Base-by-base conservation (phyloP, 2,329 filamentous ascomycete species). In the Apiospora saccharicola region DNA sequence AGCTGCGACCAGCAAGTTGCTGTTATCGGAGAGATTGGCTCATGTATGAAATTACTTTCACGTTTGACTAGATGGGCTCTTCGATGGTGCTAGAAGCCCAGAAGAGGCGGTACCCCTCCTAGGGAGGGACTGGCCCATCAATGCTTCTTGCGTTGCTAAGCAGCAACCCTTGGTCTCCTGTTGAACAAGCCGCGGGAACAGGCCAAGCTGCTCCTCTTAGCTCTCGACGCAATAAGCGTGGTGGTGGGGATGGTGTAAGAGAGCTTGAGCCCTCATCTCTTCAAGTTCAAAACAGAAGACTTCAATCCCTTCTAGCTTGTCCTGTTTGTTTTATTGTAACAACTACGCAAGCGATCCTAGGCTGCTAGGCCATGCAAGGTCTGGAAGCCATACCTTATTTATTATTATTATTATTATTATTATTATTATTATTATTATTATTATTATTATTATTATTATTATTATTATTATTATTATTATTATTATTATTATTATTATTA, bases 221-320 rank as follows among this genome's bases (percentile, higher is more conserved):
- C n/a, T 26, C 12, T 51, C n/a, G 19, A 64, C 34, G 57, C 57
- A 41, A 64, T 64, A 64, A 64, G 57, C 57, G 57, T 64, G 41
- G 57, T 64, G 41, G 57, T 64, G 57, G 57, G 57, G 30, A 64
- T n/a, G 34, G 53, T 37, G 30, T 14, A 41, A 61, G 53, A 37
- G 30, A 61, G 53, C 53, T 61, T 61, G 53, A 61, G 53, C 53
- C 53, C 53, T 61, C 53, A 61, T 61, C 53, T 61, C 53, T 37
- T 61, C 53, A n/a, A 30, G 30, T 41, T 49, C 47, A 22, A 24
- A 24, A 57, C 30, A 30, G 34, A 34, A 13, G 34, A n/a, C 41
- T 24, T 22, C 2, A 37, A 37, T 37, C 53, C 53, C 14, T 34
- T 4, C 22, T 22, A 44, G 53, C 14, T 26, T 14, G 30, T 24